phyloP scores from a whole-genome alignment of 1,284 basidiomycete species.

The Leccinum subrobustum region DNA sequence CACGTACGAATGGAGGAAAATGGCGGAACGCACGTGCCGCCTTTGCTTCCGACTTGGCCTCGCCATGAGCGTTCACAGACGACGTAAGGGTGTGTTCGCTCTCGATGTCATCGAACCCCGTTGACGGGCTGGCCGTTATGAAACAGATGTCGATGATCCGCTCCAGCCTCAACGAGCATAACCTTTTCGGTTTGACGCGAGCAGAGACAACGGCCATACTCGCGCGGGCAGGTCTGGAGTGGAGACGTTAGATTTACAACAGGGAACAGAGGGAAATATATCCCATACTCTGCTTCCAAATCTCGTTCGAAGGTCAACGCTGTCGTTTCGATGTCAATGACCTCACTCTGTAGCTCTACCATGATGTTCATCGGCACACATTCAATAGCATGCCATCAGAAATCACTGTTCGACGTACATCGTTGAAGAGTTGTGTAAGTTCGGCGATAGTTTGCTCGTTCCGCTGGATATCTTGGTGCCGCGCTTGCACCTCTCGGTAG shows the following conservation, averaged over 20 bases:
- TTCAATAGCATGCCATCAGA: conserved; percentile 2
- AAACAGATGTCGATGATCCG: no score
- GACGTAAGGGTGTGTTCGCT: conserved; percentile 65
- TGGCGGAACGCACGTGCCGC: conserved; percentile 74
- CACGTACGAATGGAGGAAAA: conserved; percentile 80
- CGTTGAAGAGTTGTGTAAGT: conserved; percentile 94
- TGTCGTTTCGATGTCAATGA: conserved; percentile 75
- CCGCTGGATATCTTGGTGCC: conserved; percentile 93
- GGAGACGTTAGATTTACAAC: conserved; percentile 10
- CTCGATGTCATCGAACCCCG: conserved; percentile 40
- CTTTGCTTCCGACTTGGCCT: conserved; percentile 31
- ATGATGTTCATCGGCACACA: conserved; percentile 61
- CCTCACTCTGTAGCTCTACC: conserved; percentile 38
- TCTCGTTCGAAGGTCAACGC: conserved; percentile 80
- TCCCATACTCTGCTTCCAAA: conserved; percentile 70
- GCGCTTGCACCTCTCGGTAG: conserved; percentile 93
- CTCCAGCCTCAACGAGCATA: no score
- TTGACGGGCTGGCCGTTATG: conserved; percentile 5
- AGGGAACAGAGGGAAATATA: background rate
- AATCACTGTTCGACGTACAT: conserved; percentile 48
- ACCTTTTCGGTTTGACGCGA: background rate
- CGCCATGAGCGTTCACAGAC: conserved; percentile 14
- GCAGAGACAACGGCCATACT: conserved; percentile 78
- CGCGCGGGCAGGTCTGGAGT: conserved; percentile 68
- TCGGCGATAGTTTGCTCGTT: conserved; percentile 93